Evolutionary conservation across 495 filamentous ascomycete genomes (phyloP).

Genomic region (Xylaria longipes): DNA sequence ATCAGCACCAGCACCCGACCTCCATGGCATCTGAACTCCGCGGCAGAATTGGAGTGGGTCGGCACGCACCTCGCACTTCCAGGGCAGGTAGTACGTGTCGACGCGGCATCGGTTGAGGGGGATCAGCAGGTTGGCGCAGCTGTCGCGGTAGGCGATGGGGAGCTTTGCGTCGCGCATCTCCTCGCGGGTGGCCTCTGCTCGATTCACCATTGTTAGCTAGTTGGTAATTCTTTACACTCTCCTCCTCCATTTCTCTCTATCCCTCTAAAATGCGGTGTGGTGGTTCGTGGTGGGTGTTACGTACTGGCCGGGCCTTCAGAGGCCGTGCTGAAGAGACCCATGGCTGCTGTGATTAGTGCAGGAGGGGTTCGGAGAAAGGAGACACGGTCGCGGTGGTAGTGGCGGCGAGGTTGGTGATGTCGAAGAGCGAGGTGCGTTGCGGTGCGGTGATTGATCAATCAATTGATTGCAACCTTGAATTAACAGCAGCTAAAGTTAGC

Average conservation of each 20-base stretch:
- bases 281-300: neutral
- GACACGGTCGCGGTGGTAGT: neutral
- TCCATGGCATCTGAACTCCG: neutral
- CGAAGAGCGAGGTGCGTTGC: neutral
- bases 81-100: conserved; percentile 92
- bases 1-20: neutral
- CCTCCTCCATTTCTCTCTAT: neutral
- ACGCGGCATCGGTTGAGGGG: conserved; percentile 93
- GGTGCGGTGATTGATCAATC: neutral
- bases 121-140: conserved; percentile 90
- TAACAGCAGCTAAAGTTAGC: neutral
- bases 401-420: conserved; percentile 1
- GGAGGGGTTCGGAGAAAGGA: neutral
- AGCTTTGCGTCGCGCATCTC: conserved; percentile 92
- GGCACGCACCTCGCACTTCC: conserved; percentile 90
- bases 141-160: conserved; percentile 89
- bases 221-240: too few species aligned
- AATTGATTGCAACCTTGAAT: neutral
- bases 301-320: conserved; percentile 22
- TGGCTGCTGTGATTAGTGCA: neutral
- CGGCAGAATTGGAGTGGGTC: neutral
- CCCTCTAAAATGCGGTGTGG: neutral
- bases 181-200: conserved; percentile 73
- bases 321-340: conserved; percentile 24
- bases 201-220: neutral